Evolutionary conservation across 352 stramenopile genomes (phyloP).

Genomic region (Globisporangium mamillatum): DNA sequence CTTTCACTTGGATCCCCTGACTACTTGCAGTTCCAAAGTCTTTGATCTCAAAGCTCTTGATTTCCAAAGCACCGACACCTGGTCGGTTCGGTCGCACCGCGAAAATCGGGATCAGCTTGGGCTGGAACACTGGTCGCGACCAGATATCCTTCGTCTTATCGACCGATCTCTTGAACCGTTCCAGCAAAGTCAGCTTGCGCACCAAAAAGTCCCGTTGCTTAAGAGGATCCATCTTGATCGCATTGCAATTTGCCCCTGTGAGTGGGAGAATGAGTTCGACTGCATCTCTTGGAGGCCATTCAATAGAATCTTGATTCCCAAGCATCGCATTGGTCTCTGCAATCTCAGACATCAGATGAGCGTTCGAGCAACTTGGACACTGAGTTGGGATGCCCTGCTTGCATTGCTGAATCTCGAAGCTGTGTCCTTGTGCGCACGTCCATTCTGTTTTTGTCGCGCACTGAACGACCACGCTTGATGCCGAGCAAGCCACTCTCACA

Average conservation of each 20-base stretch:
- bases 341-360: constrained; percentile 30
- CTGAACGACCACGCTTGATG: constrained; percentile 21
- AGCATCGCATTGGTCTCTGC: constrained; percentile 4
- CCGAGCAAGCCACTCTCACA: constrained; percentile 24
- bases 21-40: constrained; percentile 32
- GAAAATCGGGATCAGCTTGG: constrained; percentile 32
- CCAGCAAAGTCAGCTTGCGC: constrained; percentile 46
- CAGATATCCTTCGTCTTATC: constrained; percentile 36
- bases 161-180: constrained; percentile 35
- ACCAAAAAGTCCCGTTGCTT: constrained; percentile 38
- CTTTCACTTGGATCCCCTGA: constrained; percentile 37
- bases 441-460: constrained; percentile 40
- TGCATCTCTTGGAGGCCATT: constrained; percentile 14
- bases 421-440: constrained; percentile 38
- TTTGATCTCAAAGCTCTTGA: constrained; percentile 33
- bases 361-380: constrained; percentile 48
- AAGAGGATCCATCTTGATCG: constrained; percentile 22
- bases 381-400: constrained; percentile 41
- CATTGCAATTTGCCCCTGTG: background rate
- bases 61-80: constrained; percentile 1
- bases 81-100: constrained; percentile 7
- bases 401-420: constrained; percentile 41
- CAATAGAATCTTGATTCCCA: background rate
- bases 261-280: constrained; percentile 3
- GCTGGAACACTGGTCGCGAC: constrained; percentile 39